Evolutionary conservation across 2,329 filamentous ascomycete species (phyloP).

Genomic region (Pleoardoris graminearum): DNA sequence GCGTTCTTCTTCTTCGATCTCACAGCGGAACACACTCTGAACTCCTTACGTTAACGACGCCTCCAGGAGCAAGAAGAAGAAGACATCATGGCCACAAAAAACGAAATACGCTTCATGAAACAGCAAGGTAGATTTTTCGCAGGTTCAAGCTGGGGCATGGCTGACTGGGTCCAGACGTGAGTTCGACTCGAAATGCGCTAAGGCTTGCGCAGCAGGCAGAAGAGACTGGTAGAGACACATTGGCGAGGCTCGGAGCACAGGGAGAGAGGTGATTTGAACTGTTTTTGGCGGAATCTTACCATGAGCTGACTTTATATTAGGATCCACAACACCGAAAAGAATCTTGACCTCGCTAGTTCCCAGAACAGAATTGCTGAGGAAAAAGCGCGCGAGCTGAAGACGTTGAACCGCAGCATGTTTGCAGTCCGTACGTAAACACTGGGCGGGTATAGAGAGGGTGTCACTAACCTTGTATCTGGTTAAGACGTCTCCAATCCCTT

Average conservation of each 20-base stretch:
- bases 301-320: not conserved
- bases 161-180: conserved; percentile 57
- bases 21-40: no score
- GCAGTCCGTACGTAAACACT: conserved; percentile 48
- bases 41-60: no score
- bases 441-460: not conserved
- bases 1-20: no score
- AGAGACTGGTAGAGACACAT: conserved; percentile 63
- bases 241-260: conserved; percentile 36
- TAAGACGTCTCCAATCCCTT: conserved; percentile 65
- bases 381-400: conserved; percentile 80
- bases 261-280: conserved; percentile 42
- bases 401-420: conserved; percentile 88
- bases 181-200: conserved; percentile 68
- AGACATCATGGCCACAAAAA: conserved; percentile 71
- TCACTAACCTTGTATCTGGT: no score
- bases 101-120: conserved; percentile 59
- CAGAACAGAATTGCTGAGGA: conserved; percentile 79
- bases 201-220: conserved; percentile 67
- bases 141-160: no score
- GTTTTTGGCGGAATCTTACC: no score
- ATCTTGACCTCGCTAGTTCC: conserved; percentile 77
- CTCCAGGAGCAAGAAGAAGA: conserved; percentile 72
- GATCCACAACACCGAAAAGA: conserved; percentile 62
- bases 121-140: no score